Percentiles rank a stretch among this genome's conserved stretches.
phyloP scores from a whole-genome alignment of 1,284 basidiomycete genomes.

The Xerocomus minutiporus region DNA sequence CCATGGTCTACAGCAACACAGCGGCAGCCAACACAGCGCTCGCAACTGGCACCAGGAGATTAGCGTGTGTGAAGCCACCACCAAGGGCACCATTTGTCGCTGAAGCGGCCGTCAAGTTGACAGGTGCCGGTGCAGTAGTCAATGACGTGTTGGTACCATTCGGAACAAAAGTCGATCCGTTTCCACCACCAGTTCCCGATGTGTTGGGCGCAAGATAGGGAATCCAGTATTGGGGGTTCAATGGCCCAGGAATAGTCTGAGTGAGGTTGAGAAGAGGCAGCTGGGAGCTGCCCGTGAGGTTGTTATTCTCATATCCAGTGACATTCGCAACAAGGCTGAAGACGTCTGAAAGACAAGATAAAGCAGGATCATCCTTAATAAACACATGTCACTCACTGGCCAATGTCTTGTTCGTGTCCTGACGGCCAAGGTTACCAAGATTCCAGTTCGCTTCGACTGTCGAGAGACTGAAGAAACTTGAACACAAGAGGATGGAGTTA shows the following conservation, averaged over 20 bases:
- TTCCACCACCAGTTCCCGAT: constrained; percentile 37
- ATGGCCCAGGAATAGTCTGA: constrained; percentile 27
- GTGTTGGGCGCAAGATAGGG: constrained; percentile 43
- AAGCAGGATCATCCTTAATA: not conserved
- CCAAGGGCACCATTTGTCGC: constrained; percentile 11
- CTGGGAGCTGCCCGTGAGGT: constrained; percentile 15
- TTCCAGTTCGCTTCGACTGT: constrained; percentile 66
- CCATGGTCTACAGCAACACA: constrained; percentile 14
- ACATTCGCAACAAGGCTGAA: constrained; percentile 40
- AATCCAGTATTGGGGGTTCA: constrained; percentile 36
- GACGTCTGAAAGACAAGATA: constrained; percentile 37
- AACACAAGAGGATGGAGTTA: not conserved
- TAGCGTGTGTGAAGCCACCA: constrained; percentile 1
- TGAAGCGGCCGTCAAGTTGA: constrained; percentile 38
- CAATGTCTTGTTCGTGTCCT: constrained; percentile 46
- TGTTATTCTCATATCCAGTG: constrained; percentile 36
- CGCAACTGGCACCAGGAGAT: constrained; percentile 7
- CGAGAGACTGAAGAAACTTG: constrained; percentile 36
- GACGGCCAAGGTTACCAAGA: constrained; percentile 56
- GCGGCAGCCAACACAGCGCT: constrained; percentile 14
- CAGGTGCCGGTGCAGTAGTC: constrained; percentile 35
- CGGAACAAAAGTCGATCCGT: constrained; percentile 36
- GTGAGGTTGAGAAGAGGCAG: constrained; percentile 34
- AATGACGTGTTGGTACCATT: constrained; percentile 32
- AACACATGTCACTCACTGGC: constrained; percentile 20